phyloP scores from a whole-genome alignment of 352 stramenopile genomes.

The Phytophthora meadii region DNA sequence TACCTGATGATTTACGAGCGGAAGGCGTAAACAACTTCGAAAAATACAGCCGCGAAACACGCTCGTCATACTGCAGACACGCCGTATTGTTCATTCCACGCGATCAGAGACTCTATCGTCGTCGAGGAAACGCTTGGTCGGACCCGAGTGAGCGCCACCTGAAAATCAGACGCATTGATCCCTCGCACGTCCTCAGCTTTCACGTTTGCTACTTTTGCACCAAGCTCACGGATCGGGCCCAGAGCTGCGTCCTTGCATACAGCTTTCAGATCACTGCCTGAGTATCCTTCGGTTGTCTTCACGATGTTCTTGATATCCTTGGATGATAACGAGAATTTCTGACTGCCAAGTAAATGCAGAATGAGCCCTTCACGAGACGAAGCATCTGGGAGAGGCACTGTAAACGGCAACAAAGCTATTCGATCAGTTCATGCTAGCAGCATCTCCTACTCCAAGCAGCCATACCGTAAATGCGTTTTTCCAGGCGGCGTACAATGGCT shows the following conservation, averaged over 20 bases:
- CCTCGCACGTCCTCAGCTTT: slow-evolving; percentile 67
- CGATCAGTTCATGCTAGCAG: neutral
- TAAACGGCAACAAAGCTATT: slow-evolving; percentile 3
- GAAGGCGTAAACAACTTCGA: slow-evolving; percentile 55
- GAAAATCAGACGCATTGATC: slow-evolving; percentile 69
- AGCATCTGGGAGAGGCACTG: slow-evolving; percentile 79
- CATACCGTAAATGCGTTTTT: slow-evolving; percentile 91
- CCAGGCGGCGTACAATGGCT: slow-evolving; percentile 84
- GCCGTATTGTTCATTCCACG: slow-evolving; percentile 80
- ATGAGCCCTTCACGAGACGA: slow-evolving; percentile 61
- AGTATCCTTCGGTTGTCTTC: slow-evolving; percentile 82
- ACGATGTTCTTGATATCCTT: slow-evolving; percentile 78
- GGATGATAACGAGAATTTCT: slow-evolving; percentile 61
- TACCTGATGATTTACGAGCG: slow-evolving; percentile 93
- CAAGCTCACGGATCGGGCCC: slow-evolving; percentile 88
- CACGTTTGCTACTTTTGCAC: slow-evolving; percentile 61
- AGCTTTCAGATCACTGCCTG: slow-evolving; percentile 91
- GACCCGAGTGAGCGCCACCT: slow-evolving; percentile 58
- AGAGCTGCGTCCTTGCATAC: slow-evolving; percentile 95
- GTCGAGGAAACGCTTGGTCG: slow-evolving; percentile 74
- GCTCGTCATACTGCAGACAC: slow-evolving; percentile 55
- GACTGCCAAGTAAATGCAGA: slow-evolving; percentile 57
- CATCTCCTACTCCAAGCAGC: slow-evolving; percentile 2
- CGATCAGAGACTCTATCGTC: slow-evolving; percentile 58
- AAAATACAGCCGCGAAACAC: slow-evolving; percentile 26